Evolutionary conservation across 163 green algal genomes (phyloP), one percentile per base, ranked within the genome.

Genomic region (Prototheca wickerhamii): DNA sequence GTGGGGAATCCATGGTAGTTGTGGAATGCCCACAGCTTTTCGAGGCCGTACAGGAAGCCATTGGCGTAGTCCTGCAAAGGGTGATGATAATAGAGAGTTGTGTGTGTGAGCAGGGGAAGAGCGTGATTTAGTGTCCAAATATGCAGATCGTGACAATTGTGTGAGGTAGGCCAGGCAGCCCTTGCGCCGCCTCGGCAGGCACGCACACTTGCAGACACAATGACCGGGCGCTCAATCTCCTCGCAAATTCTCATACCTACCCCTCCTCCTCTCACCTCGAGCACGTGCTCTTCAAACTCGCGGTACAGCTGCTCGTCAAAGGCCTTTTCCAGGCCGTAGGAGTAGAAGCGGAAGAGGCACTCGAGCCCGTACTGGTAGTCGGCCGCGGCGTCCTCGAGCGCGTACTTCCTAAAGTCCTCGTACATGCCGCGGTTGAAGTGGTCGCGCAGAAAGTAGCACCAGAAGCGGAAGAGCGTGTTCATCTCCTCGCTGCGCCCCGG

Each of bases 401-500:
- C 82, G 49, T 84, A 78, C 58, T 77, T 82, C 30, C 74, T 80
- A 78, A 97, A 97, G 64, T 95, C 85, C 6, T 80, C 73, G 77
- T 97, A 96, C 89, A 97, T 96, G 51, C 60, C 68, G 44, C 83
- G 61, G 72, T 95, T 94, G 84, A 93, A 97, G 69, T 86, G 81
- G 64, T 92, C 89, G 37, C 91, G 79, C 69, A 96, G 77, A 73
- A 97, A 97, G 77, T 93, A 95, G 76, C 76, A 90, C 91, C 91
- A 97, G 77, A 98, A 98, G 54, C 81, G 79, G 81, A 95, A 97
- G 51, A 98, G 77, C 43, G 85, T 95, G 83, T 97, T 96, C 91
- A 98, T 97, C 79, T 98, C 88, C 70, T 98, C 90, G 61, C 72
- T 79, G 44, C 67, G 56, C 8, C 72, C 72, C 25, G 53, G 51